Conservation (phyloP, 2,329 filamentous ascomycete species). For the Fusarium torulosum region DNA sequence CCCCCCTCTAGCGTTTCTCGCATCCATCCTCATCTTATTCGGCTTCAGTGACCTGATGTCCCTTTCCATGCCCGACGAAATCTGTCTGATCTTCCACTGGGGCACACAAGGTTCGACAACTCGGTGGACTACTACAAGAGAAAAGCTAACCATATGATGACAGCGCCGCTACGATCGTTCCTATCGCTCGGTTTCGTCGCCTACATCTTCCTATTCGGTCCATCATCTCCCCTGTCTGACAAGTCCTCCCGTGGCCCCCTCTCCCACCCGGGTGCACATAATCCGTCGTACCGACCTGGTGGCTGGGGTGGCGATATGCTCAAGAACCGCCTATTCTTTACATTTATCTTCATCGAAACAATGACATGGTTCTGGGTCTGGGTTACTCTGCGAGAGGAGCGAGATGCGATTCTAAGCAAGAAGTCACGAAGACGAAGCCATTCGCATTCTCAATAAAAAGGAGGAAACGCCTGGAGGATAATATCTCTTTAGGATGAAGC, state of each 20-base stretch:
- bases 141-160: slow-evolving; percentile 40
- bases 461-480: not conserved
- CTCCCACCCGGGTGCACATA: slow-evolving; percentile 49
- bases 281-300: slow-evolving; percentile 54
- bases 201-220: slow-evolving; percentile 74
- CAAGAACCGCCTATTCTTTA: slow-evolving; percentile 87
- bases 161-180: slow-evolving; percentile 73
- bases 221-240: slow-evolving; percentile 63
- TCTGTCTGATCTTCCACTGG: slow-evolving; percentile 74
- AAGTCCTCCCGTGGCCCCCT: slow-evolving; percentile 43
- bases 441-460: slow-evolving; percentile 34
- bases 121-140: slow-evolving; percentile 45
- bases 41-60: slow-evolving; percentile 75
- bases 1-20: slow-evolving; percentile 79
- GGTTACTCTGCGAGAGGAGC: slow-evolving; percentile 76
- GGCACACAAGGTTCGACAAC: slow-evolving; percentile 69
- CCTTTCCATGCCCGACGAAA: slow-evolving; percentile 75
- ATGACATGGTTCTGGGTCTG: slow-evolving; percentile 90
- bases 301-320: slow-evolving; percentile 73
- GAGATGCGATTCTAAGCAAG: slow-evolving; percentile 56
- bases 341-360: slow-evolving; percentile 86
- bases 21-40: slow-evolving; percentile 72
- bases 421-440: slow-evolving; percentile 52
- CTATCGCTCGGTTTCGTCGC: slow-evolving; percentile 71
- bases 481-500: not conserved